phyloP scores from a whole-genome alignment of 192 early-diverging fungal species.

The Coemansia pectinata region DNA sequence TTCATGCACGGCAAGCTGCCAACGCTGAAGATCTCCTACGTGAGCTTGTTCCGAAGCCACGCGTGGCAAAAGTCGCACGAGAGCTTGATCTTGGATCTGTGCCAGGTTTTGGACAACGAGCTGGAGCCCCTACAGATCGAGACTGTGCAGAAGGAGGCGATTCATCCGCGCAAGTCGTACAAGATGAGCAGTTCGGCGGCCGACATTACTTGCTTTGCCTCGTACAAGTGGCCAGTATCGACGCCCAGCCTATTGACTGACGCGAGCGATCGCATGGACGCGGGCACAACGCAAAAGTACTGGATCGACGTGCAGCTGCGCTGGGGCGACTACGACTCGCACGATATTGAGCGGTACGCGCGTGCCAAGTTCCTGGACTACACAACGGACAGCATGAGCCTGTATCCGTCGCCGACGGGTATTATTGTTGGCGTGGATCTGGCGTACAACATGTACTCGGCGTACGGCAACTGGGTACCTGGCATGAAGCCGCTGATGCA shows the following conservation, averaged over 20 bases:
- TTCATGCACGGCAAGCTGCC: slow-evolving; percentile 99
- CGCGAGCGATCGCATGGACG: slow-evolving; percentile 93
- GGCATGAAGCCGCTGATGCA: slow-evolving; percentile 98
- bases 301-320: slow-evolving; percentile 98
- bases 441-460: slow-evolving; percentile 91
- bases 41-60: slow-evolving; percentile 98
- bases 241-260: slow-evolving; percentile 93
- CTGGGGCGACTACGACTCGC: slow-evolving; percentile 99
- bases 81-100: slow-evolving; percentile 73
- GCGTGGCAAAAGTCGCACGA: slow-evolving; percentile 99
- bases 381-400: slow-evolving; percentile 97
- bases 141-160: slow-evolving; percentile 98
- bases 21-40: slow-evolving; percentile 97
- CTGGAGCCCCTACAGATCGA: slow-evolving; percentile 96
- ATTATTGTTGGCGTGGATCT: slow-evolving; percentile 97
- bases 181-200: slow-evolving; percentile 96
- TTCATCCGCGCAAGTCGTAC: slow-evolving; percentile 99
- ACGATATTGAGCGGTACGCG: slow-evolving; percentile 98
- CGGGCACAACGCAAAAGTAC: slow-evolving; percentile 93
- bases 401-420: slow-evolving; percentile 98
- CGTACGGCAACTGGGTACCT: slow-evolving; percentile 98
- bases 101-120: slow-evolving; percentile 98
- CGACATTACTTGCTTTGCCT: slow-evolving; percentile 93
- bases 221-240: slow-evolving; percentile 98
- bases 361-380: slow-evolving; percentile 98